Percentiles rank a stretch among this genome's conserved stretches.
phyloP scores from a whole-genome alignment of 192 early-diverging fungal genomes.

The Radiomyces spectabilis region DNA sequence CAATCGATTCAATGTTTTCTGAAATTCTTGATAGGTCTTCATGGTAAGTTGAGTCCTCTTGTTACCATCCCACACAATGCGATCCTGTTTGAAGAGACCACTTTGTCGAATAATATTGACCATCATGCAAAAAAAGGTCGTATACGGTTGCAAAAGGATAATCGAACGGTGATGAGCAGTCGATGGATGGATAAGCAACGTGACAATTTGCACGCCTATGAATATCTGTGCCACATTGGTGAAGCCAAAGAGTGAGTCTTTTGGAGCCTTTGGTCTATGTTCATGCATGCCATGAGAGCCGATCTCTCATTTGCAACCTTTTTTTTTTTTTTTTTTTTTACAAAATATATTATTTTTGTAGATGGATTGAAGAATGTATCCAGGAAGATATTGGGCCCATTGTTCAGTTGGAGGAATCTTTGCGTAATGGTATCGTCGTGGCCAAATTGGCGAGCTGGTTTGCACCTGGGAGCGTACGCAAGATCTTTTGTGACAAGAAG shows the following conservation, averaged over 20 bases:
- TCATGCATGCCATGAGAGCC: too few relatives aligned
- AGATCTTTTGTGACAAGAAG: slow-evolving; percentile 76
- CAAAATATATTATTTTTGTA: slow-evolving; percentile 29
- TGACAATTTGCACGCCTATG: slow-evolving; percentile 89
- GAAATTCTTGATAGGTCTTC: too few relatives aligned
- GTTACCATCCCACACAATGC: too few relatives aligned
- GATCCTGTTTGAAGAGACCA: too few relatives aligned
- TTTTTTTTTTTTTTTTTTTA: slow-evolving; percentile 1
- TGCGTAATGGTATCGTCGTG: slow-evolving; percentile 88
- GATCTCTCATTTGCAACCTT: too few relatives aligned
- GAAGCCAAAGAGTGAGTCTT: slow-evolving; percentile 91
- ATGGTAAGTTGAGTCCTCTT: too few relatives aligned
- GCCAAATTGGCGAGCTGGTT: slow-evolving; percentile 86
- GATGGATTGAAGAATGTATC: slow-evolving; percentile 95
- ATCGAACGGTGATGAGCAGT: slow-evolving; percentile 22
- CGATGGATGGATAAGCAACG: slow-evolving; percentile 62
- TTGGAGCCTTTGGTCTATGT: background rate
- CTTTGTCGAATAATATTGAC: too few relatives aligned
- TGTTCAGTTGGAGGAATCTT: slow-evolving; percentile 75
- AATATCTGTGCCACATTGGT: slow-evolving; percentile 97
- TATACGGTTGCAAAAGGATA: slow-evolving; percentile 36
- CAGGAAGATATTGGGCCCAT: slow-evolving; percentile 74
- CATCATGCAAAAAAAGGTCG: too few relatives aligned
- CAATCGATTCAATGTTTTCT: background rate
- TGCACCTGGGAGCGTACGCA: slow-evolving; percentile 72